Percentiles rank a stretch among this genome's conserved stretches.
Evolutionary conservation across 352 stramenopile genomes (phyloP).

Genomic region (Globisporangium emineosum): DNA sequence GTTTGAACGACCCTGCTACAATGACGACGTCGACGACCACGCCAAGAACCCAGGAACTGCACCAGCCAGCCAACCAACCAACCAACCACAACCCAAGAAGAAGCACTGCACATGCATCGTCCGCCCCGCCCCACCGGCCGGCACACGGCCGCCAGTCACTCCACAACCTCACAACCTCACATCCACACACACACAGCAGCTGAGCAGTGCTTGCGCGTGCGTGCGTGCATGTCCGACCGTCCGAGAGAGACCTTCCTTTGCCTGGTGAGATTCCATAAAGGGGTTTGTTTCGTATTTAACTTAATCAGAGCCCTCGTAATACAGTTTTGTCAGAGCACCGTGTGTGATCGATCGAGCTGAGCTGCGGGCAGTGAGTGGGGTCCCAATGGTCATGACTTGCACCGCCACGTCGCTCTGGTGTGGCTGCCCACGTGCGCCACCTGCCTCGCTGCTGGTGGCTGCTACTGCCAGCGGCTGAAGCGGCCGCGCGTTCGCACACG

Average conservation of each 20-base stretch:
- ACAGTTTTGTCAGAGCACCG: conserved; percentile 17
- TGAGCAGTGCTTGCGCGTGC: conserved; percentile 6
- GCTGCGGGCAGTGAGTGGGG: not conserved
- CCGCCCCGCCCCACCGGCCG: not conserved
- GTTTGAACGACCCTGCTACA: conserved; percentile 13
- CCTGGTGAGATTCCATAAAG: conserved; percentile 7
- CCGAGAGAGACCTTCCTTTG: conserved; percentile 3
- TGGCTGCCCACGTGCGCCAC: not conserved
- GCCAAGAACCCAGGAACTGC: no score
- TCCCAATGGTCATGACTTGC: conserved; percentile 12
- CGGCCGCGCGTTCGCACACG: not conserved
- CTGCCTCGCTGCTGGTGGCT: not conserved
- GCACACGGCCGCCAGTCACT: not conserved
- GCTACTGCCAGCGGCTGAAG: not conserved
- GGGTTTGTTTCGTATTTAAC: conserved; percentile 18
- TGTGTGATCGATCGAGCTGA: conserved; percentile 8
- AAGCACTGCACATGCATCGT: conserved; percentile 1
- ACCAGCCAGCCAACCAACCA: not conserved
- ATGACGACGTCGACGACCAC: not conserved
- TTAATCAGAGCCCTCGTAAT: conserved; percentile 10
- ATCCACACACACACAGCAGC: conserved; percentile 1
- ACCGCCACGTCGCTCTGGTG: not conserved
- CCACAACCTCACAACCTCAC: not conserved
- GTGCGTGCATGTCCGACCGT: conserved; percentile 11
- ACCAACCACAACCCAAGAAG: not conserved